Evolutionary conservation across 2,329 filamentous ascomycete species (phyloP).

Genomic region (Diaporthe citriasiana): DNA sequence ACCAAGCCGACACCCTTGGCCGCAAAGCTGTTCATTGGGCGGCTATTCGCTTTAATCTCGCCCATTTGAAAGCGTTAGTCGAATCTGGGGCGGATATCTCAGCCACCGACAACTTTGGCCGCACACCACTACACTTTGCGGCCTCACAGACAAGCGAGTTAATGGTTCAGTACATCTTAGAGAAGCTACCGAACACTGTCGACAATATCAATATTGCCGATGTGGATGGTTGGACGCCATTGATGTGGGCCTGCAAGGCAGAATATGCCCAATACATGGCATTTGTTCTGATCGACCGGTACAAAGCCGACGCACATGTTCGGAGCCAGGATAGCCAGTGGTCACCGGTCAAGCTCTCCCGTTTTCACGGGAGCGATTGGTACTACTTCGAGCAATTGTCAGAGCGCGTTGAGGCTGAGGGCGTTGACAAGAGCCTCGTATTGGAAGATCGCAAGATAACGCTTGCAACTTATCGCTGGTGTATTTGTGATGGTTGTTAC

Average conservation of each 20-base stretch:
- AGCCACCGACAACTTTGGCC: background rate
- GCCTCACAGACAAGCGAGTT: too few relatives aligned
- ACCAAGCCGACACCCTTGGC: background rate
- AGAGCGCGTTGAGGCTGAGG: background rate
- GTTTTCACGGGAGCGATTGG: background rate
- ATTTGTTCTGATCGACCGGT: background rate
- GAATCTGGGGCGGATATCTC: background rate
- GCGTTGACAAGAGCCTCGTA: background rate
- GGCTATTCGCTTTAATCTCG: accelerated
- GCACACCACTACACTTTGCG: slow-evolving; percentile 2
- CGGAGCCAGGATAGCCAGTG: background rate
- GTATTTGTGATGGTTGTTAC: background rate
- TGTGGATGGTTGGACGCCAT: slow-evolving; percentile 14
- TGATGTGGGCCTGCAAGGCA: background rate
- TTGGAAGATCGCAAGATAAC: background rate
- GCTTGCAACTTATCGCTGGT: too few relatives aligned
- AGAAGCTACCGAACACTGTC: background rate
- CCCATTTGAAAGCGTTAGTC: background rate
- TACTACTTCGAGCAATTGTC: background rate
- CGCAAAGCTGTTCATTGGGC: background rate
- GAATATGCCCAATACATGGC: accelerated
- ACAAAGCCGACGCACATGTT: background rate
- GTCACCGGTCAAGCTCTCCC: background rate
- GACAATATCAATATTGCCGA: background rate
- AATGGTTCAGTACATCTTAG: background rate